A percentile compares a stretch with the other conserved stretches of the same genome.
Conservation (phyloP, 305 asterid species). For the Euphrasia arctica region DNA sequence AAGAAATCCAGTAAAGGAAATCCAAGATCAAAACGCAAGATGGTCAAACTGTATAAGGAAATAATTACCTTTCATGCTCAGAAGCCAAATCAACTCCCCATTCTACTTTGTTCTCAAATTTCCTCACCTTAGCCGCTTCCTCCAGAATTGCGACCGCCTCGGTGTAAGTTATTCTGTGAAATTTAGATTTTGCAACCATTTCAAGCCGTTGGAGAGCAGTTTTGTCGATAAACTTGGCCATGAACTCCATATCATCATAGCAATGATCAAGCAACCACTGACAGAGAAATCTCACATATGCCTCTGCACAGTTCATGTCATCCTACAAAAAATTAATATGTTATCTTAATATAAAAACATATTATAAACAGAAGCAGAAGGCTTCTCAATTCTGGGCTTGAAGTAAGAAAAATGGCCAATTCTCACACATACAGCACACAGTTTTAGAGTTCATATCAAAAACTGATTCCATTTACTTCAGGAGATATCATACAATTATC, state of each 20-base stretch:
- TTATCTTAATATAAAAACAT: constrained; percentile 11
- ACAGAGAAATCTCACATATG: constrained; percentile 81
- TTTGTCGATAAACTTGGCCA: constrained; percentile 58
- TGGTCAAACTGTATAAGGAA: background rate
- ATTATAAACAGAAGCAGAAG: background rate
- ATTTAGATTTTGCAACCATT: constrained; percentile 77
- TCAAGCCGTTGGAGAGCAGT: constrained; percentile 68
- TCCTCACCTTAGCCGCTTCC: constrained; percentile 67
- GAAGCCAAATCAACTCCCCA: constrained; percentile 99
- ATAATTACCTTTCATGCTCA: constrained; percentile 79
- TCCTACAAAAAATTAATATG: constrained; percentile 45
- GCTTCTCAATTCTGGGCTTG: background rate
- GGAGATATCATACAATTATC: background rate
- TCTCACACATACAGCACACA: background rate
- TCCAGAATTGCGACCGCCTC: constrained; percentile 79
- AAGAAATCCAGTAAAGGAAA: constrained; percentile 10
- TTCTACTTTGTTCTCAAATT: constrained; percentile 84
- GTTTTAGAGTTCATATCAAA: background rate
- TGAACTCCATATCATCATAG: constrained; percentile 88
- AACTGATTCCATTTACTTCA: background rate
- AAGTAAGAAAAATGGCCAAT: too few relatives aligned
- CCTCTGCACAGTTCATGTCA: constrained; percentile 99
- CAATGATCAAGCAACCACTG: constrained; percentile 93
- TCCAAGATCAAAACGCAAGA: background rate
- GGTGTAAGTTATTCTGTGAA: constrained; percentile 69